Percentiles rank a stretch among this genome's conserved stretches.
Conservation (phyloP, 129 eudicot genomes). For the Apium graveolens region DNA sequence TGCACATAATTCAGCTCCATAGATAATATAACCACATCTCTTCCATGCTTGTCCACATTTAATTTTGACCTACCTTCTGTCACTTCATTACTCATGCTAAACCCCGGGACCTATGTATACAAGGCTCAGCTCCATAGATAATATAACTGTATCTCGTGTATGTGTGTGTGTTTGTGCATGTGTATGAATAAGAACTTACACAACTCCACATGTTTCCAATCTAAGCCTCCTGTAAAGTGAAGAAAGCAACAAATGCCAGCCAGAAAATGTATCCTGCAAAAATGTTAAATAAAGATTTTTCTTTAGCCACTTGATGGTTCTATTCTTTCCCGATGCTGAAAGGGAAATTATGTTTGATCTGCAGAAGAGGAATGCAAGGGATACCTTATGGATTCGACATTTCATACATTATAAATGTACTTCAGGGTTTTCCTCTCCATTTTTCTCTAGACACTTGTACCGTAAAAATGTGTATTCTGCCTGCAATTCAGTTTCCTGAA, state of each 20-base stretch:
- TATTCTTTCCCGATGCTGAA: too few relatives aligned
- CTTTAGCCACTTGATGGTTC: too few relatives aligned
- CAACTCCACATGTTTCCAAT: neutral
- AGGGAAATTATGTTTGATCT: too few relatives aligned
- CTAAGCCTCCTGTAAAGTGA: neutral
- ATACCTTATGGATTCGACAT: neutral
- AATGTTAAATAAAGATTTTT: too few relatives aligned
- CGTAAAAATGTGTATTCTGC: constrained; percentile 10
- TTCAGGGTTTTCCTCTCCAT: too few relatives aligned
- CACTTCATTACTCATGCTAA: constrained; percentile 1
- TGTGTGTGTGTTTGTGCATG: neutral
- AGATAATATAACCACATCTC: neutral
- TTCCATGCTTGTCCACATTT: neutral
- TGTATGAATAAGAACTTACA: neutral
- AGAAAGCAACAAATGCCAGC: neutral
- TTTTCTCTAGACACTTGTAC: neutral
- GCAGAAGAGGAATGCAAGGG: constrained; percentile 16
- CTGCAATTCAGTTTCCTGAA: too few relatives aligned
- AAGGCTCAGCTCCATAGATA: neutral
- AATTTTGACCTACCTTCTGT: neutral
- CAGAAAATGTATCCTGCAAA: too few relatives aligned
- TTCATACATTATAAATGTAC: too few relatives aligned
- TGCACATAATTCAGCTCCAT: neutral
- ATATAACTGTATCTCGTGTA: neutral
- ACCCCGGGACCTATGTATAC: neutral